Evolutionary conservation across 768 basidiomycete species (phyloP).

Genomic region (Amanita subjunquillea): DNA sequence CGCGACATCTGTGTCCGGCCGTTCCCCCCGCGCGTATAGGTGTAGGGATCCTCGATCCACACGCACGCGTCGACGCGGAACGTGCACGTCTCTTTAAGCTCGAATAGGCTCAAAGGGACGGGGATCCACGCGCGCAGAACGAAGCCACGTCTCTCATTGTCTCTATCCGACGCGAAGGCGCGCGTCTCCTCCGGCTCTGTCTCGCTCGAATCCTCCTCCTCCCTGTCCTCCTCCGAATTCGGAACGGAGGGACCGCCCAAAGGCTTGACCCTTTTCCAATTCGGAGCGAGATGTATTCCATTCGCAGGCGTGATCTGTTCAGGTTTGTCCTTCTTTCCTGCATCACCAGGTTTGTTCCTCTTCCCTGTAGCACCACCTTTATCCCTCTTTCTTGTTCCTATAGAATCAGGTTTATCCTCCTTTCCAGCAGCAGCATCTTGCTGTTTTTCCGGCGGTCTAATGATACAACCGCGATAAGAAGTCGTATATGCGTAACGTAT

Average conservation of each 20-base stretch:
- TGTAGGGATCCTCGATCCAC: background rate
- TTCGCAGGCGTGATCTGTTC: background rate
- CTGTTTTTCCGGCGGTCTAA: background rate
- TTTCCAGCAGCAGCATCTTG: background rate
- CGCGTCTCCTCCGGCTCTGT: too few relatives aligned
- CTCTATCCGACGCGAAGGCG: background rate
- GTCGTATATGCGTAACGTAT: background rate
- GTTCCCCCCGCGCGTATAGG: background rate
- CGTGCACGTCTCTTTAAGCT: background rate
- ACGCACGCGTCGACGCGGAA: constrained; percentile 1
- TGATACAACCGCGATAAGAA: background rate
- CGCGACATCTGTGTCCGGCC: background rate
- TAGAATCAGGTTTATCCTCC: background rate
- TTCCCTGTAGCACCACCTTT: too few relatives aligned
- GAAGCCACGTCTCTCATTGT: background rate
- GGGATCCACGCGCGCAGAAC: background rate
- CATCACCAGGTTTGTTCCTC: too few relatives aligned
- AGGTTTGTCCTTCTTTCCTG: too few relatives aligned
- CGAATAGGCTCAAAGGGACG: background rate
- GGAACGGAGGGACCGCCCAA: background rate
- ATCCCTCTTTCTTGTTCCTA: too few relatives aligned
- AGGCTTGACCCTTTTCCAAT: background rate
- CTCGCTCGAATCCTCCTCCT: background rate
- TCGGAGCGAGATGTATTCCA: background rate
- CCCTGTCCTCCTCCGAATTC: background rate